Evolutionary conservation across 208 protist species (phyloP).

Genomic region (Tritrichomonas musculus): DNA sequence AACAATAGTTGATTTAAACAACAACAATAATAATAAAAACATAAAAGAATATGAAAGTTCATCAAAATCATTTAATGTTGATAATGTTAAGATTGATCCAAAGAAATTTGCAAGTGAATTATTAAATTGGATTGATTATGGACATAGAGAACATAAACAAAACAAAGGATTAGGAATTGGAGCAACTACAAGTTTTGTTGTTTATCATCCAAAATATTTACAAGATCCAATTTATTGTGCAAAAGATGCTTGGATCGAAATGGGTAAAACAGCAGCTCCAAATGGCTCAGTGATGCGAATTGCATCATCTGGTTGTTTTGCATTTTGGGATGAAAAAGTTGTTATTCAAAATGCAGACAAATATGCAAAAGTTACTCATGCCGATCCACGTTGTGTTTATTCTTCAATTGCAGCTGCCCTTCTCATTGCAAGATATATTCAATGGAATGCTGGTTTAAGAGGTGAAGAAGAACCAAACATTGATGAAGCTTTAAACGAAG

Average conservation of each 20-base stretch:
- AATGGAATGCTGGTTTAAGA: not conserved
- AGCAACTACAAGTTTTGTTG: not conserved
- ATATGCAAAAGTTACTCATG: not conserved
- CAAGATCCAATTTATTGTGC: not conserved
- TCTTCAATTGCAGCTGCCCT: not conserved
- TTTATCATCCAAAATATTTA: not conserved
- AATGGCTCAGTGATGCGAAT: not conserved
- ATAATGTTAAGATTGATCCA: not conserved
- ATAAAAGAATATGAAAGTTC: no score
- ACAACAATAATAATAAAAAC: no score
- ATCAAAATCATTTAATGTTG: no score
- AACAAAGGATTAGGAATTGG: not conserved
- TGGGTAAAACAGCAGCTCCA: not conserved
- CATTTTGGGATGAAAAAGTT: not conserved
- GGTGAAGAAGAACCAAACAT: not conserved
- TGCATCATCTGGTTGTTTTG: not conserved
- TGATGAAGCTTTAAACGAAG: not conserved
- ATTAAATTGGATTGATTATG: not conserved
- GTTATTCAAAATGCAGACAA: not conserved
- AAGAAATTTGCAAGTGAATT: not conserved
- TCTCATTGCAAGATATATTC: not conserved
- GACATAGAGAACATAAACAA: not conserved
- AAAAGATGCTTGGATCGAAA: not conserved
- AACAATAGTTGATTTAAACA: no score
- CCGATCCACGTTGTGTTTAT: not conserved